Evolutionary conservation across 371 early-diverging fungal species (phyloP), one percentile per base, ranked within the genome.

Genomic region (Aphelidium insulamus): DNA sequence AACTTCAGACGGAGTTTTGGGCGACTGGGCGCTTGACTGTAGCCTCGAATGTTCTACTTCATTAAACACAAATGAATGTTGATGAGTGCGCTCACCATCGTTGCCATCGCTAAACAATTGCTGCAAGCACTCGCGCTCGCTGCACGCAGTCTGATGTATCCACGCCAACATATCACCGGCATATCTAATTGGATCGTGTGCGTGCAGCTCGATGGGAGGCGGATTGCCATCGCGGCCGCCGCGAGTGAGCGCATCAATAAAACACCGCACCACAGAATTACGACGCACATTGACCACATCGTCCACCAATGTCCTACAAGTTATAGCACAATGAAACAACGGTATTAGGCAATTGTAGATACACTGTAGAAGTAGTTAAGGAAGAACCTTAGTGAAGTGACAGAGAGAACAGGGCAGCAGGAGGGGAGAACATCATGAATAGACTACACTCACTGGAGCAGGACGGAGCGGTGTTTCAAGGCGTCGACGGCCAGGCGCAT

Each of bases 131-230:
- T 91, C 91, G 12, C 69, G 59, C 50, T 87, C 91, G 16, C 70
- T 62, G 6, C 83, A 84, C 23, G 69, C 64, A 0, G 84, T 71
- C 53, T 87, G 87, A 59, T 92, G 94, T 1, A 86, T 46, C 90
- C 90, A 92, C 1, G 90, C 88, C 9, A 90, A 51, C 78, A 88
- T 85, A 39, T 88, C 94, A 7, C 90, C 88, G 30, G 77, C 65
- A 42, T 87, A 88, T 20, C 87, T 58, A 35, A 77, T 44, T 1
- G 88, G 77, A 42, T 92, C 90, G 30, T 77, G 79, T 0, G 87
- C 84, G 45, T 83, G 81, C 3, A 83, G 40, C 43, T 92, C 92
- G 32, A 87, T 85, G 0, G 92, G 87, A 20, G 83, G 52, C 10
- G 86, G 79, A 8, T 68, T 59, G 1, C 84, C 83, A 21, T 69